These are phyloP conservation scores for Paramecium sonneborni DNA, from an alignment of 73 alveolate genomes.

Conservation along the genomic window DNA sequence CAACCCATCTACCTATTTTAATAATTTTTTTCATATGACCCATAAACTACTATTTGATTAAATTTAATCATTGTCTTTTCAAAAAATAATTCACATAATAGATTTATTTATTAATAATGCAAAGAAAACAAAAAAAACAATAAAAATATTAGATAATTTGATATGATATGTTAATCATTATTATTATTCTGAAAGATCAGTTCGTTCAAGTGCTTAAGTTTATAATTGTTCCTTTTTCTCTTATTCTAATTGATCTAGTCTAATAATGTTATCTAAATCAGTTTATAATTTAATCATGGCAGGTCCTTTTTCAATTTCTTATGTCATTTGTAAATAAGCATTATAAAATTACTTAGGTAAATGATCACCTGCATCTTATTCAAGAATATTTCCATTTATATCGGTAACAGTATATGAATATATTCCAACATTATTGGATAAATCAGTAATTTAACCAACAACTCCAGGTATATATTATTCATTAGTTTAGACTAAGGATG, in stretches of 20 bases:
- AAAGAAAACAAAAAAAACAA: not conserved
- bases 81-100: too few species aligned
- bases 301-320: constrained; percentile 16
- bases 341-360: not conserved
- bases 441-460: not conserved
- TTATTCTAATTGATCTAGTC: not conserved
- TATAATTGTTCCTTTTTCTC: not conserved
- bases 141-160: not conserved
- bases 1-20: too few species aligned
- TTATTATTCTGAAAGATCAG: not conserved
- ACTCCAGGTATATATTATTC: not conserved
- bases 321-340: not conserved
- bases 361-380: constrained; percentile 3
- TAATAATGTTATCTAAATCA: constrained; percentile 26
- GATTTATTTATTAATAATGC: too few species aligned
- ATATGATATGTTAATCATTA: not conserved
- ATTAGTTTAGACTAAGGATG: not conserved
- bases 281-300: constrained; percentile 28
- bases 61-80: too few species aligned
- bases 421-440: constrained; percentile 1
- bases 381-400: not conserved
- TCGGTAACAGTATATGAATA: constrained; percentile 2
- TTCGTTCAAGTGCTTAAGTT: constrained; percentile 21
- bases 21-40: too few species aligned
- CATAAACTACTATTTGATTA: too few species aligned